Percentiles rank a stretch among this genome's conserved stretches.
Evolutionary conservation across 192 early-diverging fungal genomes (phyloP).

Genomic region (Mortierella antarctica): DNA sequence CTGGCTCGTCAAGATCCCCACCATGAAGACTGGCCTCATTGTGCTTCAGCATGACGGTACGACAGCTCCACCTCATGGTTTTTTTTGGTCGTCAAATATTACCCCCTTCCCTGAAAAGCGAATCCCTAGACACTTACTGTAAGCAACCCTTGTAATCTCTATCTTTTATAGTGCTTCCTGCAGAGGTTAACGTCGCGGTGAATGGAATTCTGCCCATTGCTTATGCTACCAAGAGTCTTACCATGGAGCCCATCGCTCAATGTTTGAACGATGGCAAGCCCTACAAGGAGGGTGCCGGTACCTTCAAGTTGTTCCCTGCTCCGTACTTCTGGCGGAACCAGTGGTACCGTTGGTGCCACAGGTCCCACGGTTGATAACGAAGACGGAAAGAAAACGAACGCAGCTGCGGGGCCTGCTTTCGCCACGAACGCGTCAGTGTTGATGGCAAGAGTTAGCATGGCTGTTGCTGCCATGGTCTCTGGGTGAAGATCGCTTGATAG

Average conservation of each 20-base stretch:
- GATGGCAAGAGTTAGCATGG: background rate
- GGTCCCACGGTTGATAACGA: background rate
- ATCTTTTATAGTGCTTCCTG: slow-evolving; percentile 30
- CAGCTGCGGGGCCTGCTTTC: background rate
- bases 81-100: background rate
- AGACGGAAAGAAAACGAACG: no score
- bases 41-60: slow-evolving; percentile 63
- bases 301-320: slow-evolving; percentile 18
- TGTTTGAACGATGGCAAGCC: slow-evolving; percentile 53
- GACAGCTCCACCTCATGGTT: background rate
- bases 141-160: slow-evolving; percentile 19
- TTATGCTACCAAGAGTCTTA: slow-evolving; percentile 27
- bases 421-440: slow-evolving; percentile 1
- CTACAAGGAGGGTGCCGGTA: slow-evolving; percentile 47
- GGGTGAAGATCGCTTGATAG: no score
- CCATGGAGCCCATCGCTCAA: slow-evolving; percentile 51
- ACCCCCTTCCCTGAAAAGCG: background rate
- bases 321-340: background rate
- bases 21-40: slow-evolving; percentile 58
- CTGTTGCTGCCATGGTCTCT: slow-evolving; percentile 13
- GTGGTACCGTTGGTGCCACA: background rate
- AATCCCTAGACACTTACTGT: no score
- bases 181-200: slow-evolving; percentile 61
- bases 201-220: slow-evolving; percentile 44
- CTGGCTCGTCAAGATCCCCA: slow-evolving; percentile 58